Base-by-base conservation (phyloP, 2,329 filamentous ascomycete species). In the Acrodontium crateriforme region DNA sequence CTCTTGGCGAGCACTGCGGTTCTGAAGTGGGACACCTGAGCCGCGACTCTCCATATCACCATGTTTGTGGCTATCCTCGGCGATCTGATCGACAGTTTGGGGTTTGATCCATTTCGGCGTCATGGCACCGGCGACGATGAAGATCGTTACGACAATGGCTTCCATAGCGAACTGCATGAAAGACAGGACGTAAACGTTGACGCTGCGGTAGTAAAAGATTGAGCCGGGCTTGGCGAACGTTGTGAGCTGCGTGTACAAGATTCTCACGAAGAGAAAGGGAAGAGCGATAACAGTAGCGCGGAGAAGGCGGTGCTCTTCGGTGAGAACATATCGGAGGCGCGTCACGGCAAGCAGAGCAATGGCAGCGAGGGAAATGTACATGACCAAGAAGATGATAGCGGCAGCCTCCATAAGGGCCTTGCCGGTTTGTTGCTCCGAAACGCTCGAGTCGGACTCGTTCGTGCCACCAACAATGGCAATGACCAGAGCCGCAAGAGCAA, bases 261-360 rank as follows among this genome's bases (percentile, higher is more conserved):
- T 31, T 47, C 54, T n/a, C 42, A 56, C 30, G 42, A 50, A 21
- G 24, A 52, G 27, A 34, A 49, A 31, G 15, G 46, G 35, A 32
- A 50, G 14, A 20, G 43, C 36, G 35, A 38, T 14, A 35, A 48
- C 19, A 23, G 32, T 34, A n/a, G 46, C 40, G 26, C 34, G 25
- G 12, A 43, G 6, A n/a, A 50, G 38, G 15, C 32, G 32, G 12
- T 30, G 30, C 18, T 43, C 40, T 5, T 22, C 16, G 6, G 20
- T 8, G 11, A 31, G 34, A 7, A 40, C 30, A 16, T 30, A 33
- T 9, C 29, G 18, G 9, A 25, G 15, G 10, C 29, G 24, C 14
- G 25, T 28, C 8, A 38, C 21, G 10, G 35, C 34, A 10, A 35
- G 22, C 25, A 39, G 12, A 6, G 35, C 35, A n/a, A 45, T 36